Evolutionary conservation across 371 early-diverging fungal genomes (phyloP).

Genomic region (Entomophthora muscae): DNA sequence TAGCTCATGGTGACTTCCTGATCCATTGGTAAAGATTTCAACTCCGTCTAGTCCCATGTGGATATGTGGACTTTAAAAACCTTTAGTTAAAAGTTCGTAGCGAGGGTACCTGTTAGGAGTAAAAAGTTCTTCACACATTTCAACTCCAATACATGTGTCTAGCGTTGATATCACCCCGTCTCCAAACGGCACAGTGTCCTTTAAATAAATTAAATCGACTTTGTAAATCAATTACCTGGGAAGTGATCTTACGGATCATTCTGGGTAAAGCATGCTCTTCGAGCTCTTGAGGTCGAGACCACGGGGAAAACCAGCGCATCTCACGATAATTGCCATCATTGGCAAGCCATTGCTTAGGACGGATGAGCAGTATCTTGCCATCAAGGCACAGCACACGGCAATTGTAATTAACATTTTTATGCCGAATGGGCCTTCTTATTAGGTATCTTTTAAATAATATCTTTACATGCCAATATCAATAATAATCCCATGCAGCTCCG

Average conservation of each 20-base stretch:
- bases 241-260: conserved; percentile 53
- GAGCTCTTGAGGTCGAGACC: conserved; percentile 39
- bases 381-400: conserved; percentile 76
- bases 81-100: background rate
- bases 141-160: conserved; percentile 82
- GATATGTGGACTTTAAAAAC: conserved; percentile 65
- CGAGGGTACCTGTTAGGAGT: conserved; percentile 53
- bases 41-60: conserved; percentile 84
- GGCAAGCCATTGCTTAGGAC: conserved; percentile 87
- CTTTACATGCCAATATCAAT: conserved; percentile 89
- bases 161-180: conserved; percentile 61
- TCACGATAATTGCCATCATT: conserved; percentile 97
- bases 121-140: conserved; percentile 94
- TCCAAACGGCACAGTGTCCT: conserved; percentile 53
- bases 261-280: conserved; percentile 68
- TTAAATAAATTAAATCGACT: background rate
- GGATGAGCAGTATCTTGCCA: conserved; percentile 71
- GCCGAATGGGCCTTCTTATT: conserved; percentile 64
- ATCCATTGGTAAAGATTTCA: conserved; percentile 88
- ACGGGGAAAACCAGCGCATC: conserved; percentile 83
- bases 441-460: background rate
- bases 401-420: conserved; percentile 84
- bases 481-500: conserved; percentile 56
- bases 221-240: conserved; percentile 28
- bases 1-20: conserved; percentile 82